Evolutionary conservation across 23 red algal genomes (phyloP).

Genomic region (Gracilaria domingensis): DNA sequence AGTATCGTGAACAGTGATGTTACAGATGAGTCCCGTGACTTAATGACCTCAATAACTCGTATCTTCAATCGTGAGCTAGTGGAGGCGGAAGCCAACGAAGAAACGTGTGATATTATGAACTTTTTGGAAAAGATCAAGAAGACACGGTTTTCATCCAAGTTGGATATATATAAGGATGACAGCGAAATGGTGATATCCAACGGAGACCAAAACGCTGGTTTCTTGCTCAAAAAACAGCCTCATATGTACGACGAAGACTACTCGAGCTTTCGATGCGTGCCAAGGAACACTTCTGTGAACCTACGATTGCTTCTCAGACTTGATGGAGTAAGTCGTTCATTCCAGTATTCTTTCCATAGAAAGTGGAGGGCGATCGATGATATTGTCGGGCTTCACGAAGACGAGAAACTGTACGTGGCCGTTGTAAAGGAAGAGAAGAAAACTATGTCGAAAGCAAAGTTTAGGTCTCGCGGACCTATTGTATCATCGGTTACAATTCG

Average conservation of each 20-base stretch:
- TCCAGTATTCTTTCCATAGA: not conserved
- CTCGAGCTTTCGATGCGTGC: not conserved
- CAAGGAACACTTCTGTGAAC: not conserved
- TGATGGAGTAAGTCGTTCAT: not conserved
- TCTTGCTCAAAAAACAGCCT: not conserved
- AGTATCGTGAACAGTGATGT: conserved; percentile 1
- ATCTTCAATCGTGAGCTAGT: conserved; percentile 2
- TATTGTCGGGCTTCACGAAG: not conserved
- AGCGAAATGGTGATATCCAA: not conserved
- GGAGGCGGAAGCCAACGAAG: not conserved
- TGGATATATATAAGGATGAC: not conserved
- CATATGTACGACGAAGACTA: not conserved
- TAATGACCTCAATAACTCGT: not conserved
- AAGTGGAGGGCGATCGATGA: not conserved
- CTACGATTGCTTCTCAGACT: not conserved
- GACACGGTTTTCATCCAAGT: not conserved
- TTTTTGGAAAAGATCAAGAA: not conserved
- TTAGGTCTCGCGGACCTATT: not conserved
- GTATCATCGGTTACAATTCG: not conserved
- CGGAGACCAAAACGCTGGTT: not conserved
- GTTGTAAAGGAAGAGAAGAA: not conserved
- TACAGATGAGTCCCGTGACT: not conserved
- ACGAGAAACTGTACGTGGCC: not conserved
- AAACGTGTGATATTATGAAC: not conserved
- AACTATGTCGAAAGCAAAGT: not conserved